Evolutionary conservation across 371 early-diverging fungal species (phyloP).

Genomic region (Basidiobolus meristosporus): DNA sequence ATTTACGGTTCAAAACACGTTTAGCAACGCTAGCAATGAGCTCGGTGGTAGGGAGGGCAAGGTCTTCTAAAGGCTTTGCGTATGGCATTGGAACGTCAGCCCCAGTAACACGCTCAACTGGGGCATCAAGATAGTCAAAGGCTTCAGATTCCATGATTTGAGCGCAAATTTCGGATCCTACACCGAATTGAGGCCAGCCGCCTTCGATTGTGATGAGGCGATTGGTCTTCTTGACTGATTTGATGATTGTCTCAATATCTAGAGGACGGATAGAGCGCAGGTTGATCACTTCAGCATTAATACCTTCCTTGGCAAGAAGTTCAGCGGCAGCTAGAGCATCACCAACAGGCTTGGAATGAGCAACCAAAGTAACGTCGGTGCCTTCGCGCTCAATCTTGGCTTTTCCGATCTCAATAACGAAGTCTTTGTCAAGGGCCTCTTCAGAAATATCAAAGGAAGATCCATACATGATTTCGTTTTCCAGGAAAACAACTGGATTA

Average conservation of each 20-base stretch:
- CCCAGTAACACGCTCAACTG: slow-evolving; percentile 88
- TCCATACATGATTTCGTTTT: slow-evolving; percentile 98
- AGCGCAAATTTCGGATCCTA: slow-evolving; percentile 94
- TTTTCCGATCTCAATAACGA: slow-evolving; percentile 88
- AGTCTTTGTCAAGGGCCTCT: slow-evolving; percentile 69
- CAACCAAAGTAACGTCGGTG: slow-evolving; percentile 84
- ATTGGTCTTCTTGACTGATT: slow-evolving; percentile 95
- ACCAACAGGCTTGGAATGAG: slow-evolving; percentile 86
- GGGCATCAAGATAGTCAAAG: slow-evolving; percentile 91
- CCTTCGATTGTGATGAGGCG: slow-evolving; percentile 93
- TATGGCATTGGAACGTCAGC: slow-evolving; percentile 99
- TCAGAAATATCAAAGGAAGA: slow-evolving; percentile 65
- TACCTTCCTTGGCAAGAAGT: slow-evolving; percentile 67
- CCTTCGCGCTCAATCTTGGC: slow-evolving; percentile 90
- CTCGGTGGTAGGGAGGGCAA: slow-evolving; percentile 76
- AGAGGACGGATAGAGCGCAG: slow-evolving; percentile 95
- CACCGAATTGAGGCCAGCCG: slow-evolving; percentile 93
- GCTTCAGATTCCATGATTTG: slow-evolving; percentile 91
- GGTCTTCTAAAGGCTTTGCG: slow-evolving; percentile 84
- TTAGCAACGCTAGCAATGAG: slow-evolving; percentile 60
- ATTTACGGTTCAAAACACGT: no score
- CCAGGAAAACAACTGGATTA: slow-evolving; percentile 95
- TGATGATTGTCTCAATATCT: slow-evolving; percentile 83
- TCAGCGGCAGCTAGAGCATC: slow-evolving; percentile 85
- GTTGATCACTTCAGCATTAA: slow-evolving; percentile 89